Percentiles rank a stretch among this genome's conserved stretches.
Evolutionary conservation across 2,329 filamentous ascomycete genomes (phyloP).

Genomic region (Diplocarpon mali): DNA sequence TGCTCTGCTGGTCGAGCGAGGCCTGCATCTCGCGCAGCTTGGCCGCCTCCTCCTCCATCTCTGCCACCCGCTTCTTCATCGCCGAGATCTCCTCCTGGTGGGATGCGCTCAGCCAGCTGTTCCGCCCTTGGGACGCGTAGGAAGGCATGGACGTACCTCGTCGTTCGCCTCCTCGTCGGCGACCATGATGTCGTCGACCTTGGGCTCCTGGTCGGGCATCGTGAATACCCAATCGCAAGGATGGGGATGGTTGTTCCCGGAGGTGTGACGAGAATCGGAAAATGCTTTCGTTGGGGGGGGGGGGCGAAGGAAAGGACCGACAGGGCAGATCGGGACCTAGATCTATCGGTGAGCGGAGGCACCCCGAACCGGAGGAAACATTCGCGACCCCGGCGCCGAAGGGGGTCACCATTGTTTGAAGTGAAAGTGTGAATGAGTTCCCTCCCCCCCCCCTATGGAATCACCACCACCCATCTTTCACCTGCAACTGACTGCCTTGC

Average conservation of each 20-base stretch:
- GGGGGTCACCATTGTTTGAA: too few species aligned
- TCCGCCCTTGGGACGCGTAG: background rate
- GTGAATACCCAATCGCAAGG: constrained; percentile 2
- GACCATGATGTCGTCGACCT: constrained; percentile 21
- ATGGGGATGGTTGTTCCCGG: background rate
- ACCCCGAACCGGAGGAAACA: too few species aligned
- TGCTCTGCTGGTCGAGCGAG: constrained; percentile 71
- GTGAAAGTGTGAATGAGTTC: too few species aligned
- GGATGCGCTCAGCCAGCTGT: constrained; percentile 1
- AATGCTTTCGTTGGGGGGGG: background rate
- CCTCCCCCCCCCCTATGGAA: too few species aligned
- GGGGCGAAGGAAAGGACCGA: too few species aligned
- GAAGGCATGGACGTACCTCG: constrained; percentile 18
- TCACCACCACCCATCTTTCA: too few species aligned
- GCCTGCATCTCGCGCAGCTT: constrained; percentile 83
- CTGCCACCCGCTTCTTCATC: constrained; percentile 77
- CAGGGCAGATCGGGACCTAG: too few species aligned
- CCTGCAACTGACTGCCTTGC: too few species aligned
- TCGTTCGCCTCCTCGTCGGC: constrained; percentile 25
- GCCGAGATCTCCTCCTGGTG: constrained; percentile 65
- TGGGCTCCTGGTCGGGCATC: constrained; percentile 23
- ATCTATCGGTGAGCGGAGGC: too few species aligned
- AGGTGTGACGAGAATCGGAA: background rate
- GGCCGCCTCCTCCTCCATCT: constrained; percentile 84
- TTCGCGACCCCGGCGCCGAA: too few species aligned